Conservation (phyloP, 2,329 filamentous ascomycete species). For the Atkinsonella texensis region DNA sequence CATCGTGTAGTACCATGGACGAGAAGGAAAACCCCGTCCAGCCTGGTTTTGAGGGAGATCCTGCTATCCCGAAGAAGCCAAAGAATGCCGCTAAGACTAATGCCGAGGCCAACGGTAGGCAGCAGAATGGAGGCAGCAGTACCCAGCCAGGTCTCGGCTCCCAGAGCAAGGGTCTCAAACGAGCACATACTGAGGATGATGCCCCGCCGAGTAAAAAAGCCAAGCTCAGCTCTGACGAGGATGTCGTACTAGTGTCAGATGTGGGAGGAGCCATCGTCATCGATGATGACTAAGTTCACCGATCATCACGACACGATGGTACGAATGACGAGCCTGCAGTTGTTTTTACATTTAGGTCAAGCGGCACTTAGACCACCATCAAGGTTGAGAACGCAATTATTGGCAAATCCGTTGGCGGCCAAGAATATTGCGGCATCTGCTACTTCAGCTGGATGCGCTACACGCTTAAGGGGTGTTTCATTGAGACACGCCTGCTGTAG, state of each 20-base stretch:
- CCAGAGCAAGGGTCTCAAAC: conserved; percentile 31
- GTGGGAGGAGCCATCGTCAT: conserved; percentile 55
- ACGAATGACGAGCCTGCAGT: not conserved
- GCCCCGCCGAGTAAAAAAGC: conserved; percentile 36
- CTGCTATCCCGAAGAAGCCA: conserved; percentile 41
- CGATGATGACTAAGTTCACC: conserved; percentile 37
- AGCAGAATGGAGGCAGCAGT: conserved; percentile 29
- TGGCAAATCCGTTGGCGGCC: conserved; percentile 66
- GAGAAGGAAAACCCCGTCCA: conserved; percentile 43
- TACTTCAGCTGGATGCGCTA: conserved; percentile 59
- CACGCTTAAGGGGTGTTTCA: conserved; percentile 51
- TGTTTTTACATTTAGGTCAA: conserved; percentile 24
- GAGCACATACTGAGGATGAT: conserved; percentile 30
- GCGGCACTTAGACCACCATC: conserved; percentile 71
- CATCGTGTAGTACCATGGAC: conserved; percentile 25
- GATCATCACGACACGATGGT: not conserved
- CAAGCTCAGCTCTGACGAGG: conserved; percentile 25
- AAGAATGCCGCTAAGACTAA: conserved; percentile 28
- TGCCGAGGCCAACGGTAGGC: conserved; percentile 25
- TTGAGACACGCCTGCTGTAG: conserved; percentile 26
- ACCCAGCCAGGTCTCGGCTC: conserved; percentile 21
- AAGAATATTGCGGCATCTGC: conserved; percentile 76
- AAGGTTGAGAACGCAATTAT: conserved; percentile 76
- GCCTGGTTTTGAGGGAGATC: conserved; percentile 28
- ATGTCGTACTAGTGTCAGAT: conserved; percentile 39